Conservation (phyloP, 306 rosid genomes). For the Glycine soja region DNA sequence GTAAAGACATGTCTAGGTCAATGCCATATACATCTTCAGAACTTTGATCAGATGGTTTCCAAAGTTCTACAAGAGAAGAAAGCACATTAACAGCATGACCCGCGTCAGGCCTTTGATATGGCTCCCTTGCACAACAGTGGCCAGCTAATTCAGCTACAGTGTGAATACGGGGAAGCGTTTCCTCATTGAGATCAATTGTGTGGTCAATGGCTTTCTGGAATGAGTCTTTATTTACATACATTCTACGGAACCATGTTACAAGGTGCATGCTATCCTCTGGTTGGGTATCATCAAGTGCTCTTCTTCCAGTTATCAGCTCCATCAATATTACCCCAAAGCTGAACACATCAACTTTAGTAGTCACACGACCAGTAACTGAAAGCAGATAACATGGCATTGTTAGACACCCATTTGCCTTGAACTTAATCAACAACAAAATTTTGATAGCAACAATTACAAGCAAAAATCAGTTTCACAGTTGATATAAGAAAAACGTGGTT, state of each 20-base stretch:
- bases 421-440: background rate
- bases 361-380: constrained; percentile 10
- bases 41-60: constrained; percentile 14
- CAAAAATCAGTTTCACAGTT: background rate
- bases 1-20: background rate
- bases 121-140: constrained; percentile 20
- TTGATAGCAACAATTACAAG: background rate
- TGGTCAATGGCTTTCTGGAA: constrained; percentile 3
- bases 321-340: constrained; percentile 18
- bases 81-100: constrained; percentile 7
- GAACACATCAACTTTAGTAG: constrained; percentile 17
- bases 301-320: constrained; percentile 4
- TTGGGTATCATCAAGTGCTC: constrained; percentile 5
- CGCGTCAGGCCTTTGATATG: constrained; percentile 1
- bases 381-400: background rate
- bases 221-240: constrained; percentile 5
- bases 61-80: constrained; percentile 8
- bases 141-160: background rate
- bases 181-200: constrained; percentile 3
- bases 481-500: background rate
- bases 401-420: background rate
- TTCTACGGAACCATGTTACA: constrained; percentile 18
- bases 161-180: background rate
- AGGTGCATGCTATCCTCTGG: constrained; percentile 21
- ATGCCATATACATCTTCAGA: constrained; percentile 12